Evolutionary conservation across 2,329 filamentous ascomycete genomes (phyloP), one percentile per base, ranked within the genome.

Genomic region (Cordyceps pruinosa): DNA sequence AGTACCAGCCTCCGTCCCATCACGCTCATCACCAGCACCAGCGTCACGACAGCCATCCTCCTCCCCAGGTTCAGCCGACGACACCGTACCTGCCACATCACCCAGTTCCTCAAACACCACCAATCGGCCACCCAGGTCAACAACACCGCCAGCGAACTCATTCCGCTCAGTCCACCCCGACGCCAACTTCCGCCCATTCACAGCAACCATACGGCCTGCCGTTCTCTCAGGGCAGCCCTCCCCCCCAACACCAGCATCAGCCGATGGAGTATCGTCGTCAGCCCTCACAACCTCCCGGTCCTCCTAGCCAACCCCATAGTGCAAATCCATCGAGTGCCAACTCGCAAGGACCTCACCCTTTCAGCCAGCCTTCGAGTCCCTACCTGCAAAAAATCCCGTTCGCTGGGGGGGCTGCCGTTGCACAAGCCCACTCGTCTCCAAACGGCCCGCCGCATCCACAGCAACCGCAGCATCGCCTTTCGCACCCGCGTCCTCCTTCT

Each of bases 141-240:
- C 62, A 71, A 26, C 71, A 67, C 47, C 52, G 68, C 5, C 71
- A 78, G 60, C 71, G 81, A 63, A 82, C 83, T 42, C 79, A 79
- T 57, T 86, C 83, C 23, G 72, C 77, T 6, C 80, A 85, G 56
- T 85, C 83, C 13, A 79, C 77, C 26, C 73, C 81, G 12, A 86
- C 83, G 35, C 82, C 82, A n/a, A 84, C 81, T 7, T 84, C 82
- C 39, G 78, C 82, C 17, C 82, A 84, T 47, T 80, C 78, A 64
- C 82, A 85, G 67, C 78, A 78, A 46, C 75, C 76, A 9, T 82
- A 78, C 62, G 77, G 77, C 13, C 68, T 72, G 56, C 73, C 78
- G 28, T 81, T 78, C 61, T 69, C 66, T 25, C 80, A 82, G 60
- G 76, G 75, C 39, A 85, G 82, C 63, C 83, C 83, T 48, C 68